Conservation (phyloP, 495 filamentous ascomycete species). For the Thozetella sp. region DNA sequence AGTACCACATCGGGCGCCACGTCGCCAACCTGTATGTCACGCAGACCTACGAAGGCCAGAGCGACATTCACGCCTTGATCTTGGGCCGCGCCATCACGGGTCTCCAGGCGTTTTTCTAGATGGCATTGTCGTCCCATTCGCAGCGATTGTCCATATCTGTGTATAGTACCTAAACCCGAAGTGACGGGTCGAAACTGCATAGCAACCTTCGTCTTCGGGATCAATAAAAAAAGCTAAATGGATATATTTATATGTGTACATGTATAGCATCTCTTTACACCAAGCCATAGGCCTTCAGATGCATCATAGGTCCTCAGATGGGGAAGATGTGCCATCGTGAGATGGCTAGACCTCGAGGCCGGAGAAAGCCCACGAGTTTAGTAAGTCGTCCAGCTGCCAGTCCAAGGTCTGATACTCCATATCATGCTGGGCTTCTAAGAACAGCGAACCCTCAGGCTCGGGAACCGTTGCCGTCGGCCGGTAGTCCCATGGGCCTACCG, state of each 20-base stretch:
- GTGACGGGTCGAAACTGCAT: too few species aligned
- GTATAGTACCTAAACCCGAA: too few species aligned
- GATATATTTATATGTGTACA: too few species aligned
- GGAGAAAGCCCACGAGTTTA: neutral
- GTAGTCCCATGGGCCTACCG: neutral
- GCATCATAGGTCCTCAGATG: too few species aligned
- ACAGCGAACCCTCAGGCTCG: neutral
- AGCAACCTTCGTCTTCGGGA: too few species aligned
- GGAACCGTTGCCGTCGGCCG: neutral
- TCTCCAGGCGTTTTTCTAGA: conserved; percentile 57
- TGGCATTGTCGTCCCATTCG: too few species aligned
- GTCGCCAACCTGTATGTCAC: conserved; percentile 97
- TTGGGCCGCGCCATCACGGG: conserved; percentile 64
- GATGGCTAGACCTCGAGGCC: too few species aligned
- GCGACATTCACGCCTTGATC: conserved; percentile 72
- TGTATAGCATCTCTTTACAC: too few species aligned
- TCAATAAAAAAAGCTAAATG: too few species aligned
- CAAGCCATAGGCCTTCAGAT: too few species aligned
- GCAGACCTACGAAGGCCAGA: conserved; percentile 97
- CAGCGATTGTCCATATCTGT: too few species aligned
- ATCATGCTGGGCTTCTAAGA: neutral
- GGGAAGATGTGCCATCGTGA: too few species aligned
- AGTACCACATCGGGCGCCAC: conserved; percentile 93
- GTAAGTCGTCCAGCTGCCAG: neutral
- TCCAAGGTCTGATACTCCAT: neutral